Percentiles rank a stretch among this genome's conserved stretches.
Conservation (phyloP, 805 yeast species). For the Candida glaebosa region DNA sequence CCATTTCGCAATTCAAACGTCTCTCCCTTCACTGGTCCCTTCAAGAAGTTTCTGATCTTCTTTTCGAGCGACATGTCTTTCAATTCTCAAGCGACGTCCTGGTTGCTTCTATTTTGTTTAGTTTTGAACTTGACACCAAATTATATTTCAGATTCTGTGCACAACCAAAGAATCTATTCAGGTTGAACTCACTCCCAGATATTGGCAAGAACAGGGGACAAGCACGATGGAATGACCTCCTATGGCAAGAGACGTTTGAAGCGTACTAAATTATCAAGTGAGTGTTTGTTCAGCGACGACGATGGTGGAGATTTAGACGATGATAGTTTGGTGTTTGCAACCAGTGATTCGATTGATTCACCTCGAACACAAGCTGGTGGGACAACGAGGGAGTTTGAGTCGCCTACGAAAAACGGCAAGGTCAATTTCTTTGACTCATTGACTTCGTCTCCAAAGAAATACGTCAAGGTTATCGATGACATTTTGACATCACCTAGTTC, state of each 20-base stretch:
- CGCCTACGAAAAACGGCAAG: not conserved
- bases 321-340: not conserved
- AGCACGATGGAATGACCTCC: not conserved
- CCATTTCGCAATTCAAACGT: conserved; percentile 89
- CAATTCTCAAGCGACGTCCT: conserved; percentile 3
- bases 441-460: conserved; percentile 18
- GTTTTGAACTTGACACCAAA: not conserved
- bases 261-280: not conserved
- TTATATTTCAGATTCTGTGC: not conserved
- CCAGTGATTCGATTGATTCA: not conserved
- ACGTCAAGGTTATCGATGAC: conserved; percentile 5
- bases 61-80: conserved; percentile 27
- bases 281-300: not conserved
- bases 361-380: conserved; percentile 2
- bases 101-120: conserved; percentile 4
- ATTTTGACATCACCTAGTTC: conserved; percentile 3
- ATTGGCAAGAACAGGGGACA: not conserved
- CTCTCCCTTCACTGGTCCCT: conserved; percentile 59
- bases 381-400: no score
- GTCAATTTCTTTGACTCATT: conserved; percentile 7
- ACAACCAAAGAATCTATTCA: not conserved
- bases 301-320: not conserved
- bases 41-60: conserved; percentile 40
- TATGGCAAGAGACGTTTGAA: not conserved
- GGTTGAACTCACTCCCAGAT: not conserved